Base-by-base conservation (phyloP, 352 stramenopile species). In the Aphanomyces euteiches region DNA sequence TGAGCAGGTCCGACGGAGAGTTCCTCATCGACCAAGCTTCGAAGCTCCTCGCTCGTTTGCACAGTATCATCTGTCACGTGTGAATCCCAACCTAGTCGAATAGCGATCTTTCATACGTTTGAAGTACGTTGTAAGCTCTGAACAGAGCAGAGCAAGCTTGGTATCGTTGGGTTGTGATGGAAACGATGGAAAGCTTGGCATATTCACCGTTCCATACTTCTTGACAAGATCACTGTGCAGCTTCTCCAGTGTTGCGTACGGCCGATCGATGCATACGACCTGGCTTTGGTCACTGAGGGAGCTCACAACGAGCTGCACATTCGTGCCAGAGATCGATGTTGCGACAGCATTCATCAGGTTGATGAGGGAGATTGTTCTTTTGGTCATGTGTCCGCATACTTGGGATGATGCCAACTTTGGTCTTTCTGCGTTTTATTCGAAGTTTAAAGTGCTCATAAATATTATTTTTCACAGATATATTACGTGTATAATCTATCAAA, bases 1-100 rank as follows among this genome's bases (percentile, higher is more conserved):
- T 88, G 81, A 43, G 84, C 79, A 8, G 47, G 17, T 21, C 47
- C 47, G n/a, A 36, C 7, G 12, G 36, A 5, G 6, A 60, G 45
- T 2, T 64, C 64, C 8, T 70, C 64, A 21, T 47, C 38, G 13
- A 70, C 36, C 17, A 70, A 28, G 17, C 47, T 34, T 5, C 40
- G 37, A 7, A 70, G 8, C 40, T 70, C 64, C n/a, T 48, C 64
- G 48, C 47, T 70, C 19, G 36, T 50, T 17, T 70, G 28, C 6
- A 70, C 47, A 6, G n/a, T 19, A n/a, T 15, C 64, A 41, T 41
- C 64, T 70, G 40, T 17, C 47, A 8, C 7, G 28, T 28, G 28
- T 28, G 28, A 28, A 28, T 28, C 28, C 28, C 28, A 28, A 28
- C 28, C 28, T 28, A 28, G 28, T 28, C 54, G 13, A 53, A 47